A percentile compares a stretch with the other conserved stretches of the same genome.
Conservation (phyloP, 352 stramenopile genomes). For the Pythium aristosporum region DNA sequence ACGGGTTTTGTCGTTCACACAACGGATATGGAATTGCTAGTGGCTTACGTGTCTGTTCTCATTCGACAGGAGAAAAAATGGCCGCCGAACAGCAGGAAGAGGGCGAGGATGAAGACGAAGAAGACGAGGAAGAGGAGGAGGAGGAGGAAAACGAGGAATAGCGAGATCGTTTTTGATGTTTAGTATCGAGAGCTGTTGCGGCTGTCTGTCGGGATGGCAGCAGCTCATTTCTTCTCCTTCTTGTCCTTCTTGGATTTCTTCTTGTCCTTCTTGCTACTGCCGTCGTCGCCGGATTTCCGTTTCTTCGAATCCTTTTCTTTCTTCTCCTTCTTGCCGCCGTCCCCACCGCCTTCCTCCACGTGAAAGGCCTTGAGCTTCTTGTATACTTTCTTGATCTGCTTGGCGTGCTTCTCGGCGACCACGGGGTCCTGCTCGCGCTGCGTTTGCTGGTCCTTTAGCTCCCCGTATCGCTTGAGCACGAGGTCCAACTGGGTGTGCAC, state of each 20-base stretch:
- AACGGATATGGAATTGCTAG: background rate
- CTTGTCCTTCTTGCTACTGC: constrained; percentile 37
- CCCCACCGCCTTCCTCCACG: constrained; percentile 42
- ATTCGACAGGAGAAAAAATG: constrained; percentile 71
- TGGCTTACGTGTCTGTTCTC: background rate
- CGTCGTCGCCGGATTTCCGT: constrained; percentile 40
- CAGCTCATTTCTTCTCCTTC: constrained; percentile 33
- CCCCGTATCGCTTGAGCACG: constrained; percentile 37
- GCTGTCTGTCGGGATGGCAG: background rate
- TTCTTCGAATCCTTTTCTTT: constrained; percentile 71
- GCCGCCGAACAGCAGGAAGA: constrained; percentile 66
- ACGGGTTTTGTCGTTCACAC: constrained; percentile 3
- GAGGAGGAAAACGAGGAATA: constrained; percentile 28
- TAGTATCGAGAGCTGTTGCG: background rate
- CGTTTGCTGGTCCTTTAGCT: constrained; percentile 36
- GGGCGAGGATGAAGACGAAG: constrained; percentile 55
- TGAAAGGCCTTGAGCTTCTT: constrained; percentile 89
- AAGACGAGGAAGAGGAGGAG: constrained; percentile 46
- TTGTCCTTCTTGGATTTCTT: constrained; percentile 71
- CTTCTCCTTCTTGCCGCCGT: constrained; percentile 41
- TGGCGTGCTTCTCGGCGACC: constrained; percentile 38
- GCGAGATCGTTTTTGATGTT: constrained; percentile 9
- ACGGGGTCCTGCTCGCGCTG: constrained; percentile 36
- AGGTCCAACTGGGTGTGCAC: constrained; percentile 36
- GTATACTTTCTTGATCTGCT: constrained; percentile 82